A percentile compares a stretch with the other conserved stretches of the same genome.
Conservation (phyloP, 1,284 basidiomycete species). For the Anthracocystis setariae region DNA sequence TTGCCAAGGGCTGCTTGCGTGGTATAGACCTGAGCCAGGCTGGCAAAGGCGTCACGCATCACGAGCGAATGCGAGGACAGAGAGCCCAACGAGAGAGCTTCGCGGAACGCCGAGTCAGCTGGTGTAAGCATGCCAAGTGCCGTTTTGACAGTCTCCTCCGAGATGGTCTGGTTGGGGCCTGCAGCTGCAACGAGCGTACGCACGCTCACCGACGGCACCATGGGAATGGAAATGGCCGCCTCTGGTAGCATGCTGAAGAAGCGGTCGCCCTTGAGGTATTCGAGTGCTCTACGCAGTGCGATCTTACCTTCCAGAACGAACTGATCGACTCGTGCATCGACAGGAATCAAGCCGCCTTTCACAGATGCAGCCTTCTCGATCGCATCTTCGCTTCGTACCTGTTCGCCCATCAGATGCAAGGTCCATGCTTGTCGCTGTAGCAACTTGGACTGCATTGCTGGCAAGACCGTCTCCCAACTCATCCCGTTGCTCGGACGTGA, state of each 20-base stretch:
- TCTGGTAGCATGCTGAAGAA: constrained; percentile 62
- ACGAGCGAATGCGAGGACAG: constrained; percentile 37
- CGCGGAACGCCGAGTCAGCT: constrained; percentile 39
- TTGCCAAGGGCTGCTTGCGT: constrained; percentile 45
- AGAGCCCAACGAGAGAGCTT: constrained; percentile 38
- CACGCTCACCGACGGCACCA: constrained; percentile 43
- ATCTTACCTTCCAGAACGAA: constrained; percentile 46
- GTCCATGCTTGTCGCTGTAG: constrained; percentile 56
- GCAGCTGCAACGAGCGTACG: constrained; percentile 25
- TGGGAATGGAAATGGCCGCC: constrained; percentile 56
- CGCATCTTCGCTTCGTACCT: constrained; percentile 28
- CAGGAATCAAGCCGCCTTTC: constrained; percentile 16
- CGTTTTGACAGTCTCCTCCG: constrained; percentile 38
- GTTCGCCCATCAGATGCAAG: constrained; percentile 39
- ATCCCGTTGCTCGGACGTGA: constrained; percentile 16
- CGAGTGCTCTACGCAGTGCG: constrained; percentile 39
- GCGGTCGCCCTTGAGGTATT: constrained; percentile 51
- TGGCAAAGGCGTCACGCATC: constrained; percentile 44
- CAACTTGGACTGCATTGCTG: constrained; percentile 47
- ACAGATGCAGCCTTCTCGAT: constrained; percentile 44
- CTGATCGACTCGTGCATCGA: constrained; percentile 36
- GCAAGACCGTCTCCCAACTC: constrained; percentile 33
- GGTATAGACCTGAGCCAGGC: constrained; percentile 45
- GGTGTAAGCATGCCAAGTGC: constrained; percentile 39
- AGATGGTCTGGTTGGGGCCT: constrained; percentile 31